phyloP scores from a whole-genome alignment of 108 stramenopile species.

The Conticribra weissflogii region DNA sequence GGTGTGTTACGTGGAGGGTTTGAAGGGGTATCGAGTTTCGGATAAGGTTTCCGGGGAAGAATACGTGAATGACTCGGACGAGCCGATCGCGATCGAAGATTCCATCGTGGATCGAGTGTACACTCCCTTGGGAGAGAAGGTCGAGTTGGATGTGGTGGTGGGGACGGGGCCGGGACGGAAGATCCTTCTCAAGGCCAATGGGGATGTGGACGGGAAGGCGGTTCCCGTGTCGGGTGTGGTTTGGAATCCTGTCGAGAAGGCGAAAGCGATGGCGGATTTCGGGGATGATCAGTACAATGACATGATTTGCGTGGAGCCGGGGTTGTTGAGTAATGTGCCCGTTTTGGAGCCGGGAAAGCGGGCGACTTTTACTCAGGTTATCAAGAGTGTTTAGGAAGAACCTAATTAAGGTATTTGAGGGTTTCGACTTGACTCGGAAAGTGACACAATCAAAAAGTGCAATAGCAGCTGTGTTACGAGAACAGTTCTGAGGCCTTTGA shows the following conservation, averaged over 20 bases:
- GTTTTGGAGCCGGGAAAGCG: conserved; percentile 50
- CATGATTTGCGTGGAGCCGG: conserved; percentile 89
- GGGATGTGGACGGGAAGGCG: conserved; percentile 50
- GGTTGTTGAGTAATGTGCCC: conserved; percentile 53
- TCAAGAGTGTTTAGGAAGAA: conserved; percentile 26
- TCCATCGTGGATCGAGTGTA: conserved; percentile 66
- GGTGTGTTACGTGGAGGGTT: conserved; percentile 64
- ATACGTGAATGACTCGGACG: conserved; percentile 46
- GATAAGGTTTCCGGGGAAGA: conserved; percentile 66
- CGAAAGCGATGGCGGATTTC: conserved; percentile 76
- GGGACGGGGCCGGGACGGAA: conserved; percentile 45
- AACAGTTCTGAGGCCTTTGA: no score
- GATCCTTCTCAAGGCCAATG: conserved; percentile 50
- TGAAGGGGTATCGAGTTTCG: conserved; percentile 55
- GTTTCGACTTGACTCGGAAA: no score
- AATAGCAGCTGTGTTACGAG: no score
- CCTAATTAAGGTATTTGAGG: no score
- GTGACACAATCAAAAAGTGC: no score
- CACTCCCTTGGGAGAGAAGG: conserved; percentile 53
- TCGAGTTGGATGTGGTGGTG: conserved; percentile 55
- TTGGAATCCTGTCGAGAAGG: conserved; percentile 69
- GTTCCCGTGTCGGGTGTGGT: conserved; percentile 56
- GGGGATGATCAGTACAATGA: conserved; percentile 75
- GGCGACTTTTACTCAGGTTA: conserved; percentile 61
- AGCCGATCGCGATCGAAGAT: conserved; percentile 50